Conservation (phyloP, 495 filamentous ascomycete species). For the Xylaria acuta region DNA sequence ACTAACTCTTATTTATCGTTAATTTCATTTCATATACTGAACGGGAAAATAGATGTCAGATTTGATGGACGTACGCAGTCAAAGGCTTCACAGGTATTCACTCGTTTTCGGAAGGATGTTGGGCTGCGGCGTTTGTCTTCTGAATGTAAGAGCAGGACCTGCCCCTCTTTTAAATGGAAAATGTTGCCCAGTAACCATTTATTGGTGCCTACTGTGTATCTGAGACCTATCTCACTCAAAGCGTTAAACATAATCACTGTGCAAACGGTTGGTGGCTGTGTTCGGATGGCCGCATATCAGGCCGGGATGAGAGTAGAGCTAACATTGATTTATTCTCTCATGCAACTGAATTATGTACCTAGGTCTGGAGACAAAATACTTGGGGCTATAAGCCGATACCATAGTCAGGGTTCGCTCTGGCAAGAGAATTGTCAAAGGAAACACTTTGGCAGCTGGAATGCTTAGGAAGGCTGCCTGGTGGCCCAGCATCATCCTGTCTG, state of each 20-base stretch:
- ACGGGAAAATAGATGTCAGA: not conserved
- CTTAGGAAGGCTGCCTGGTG: not conserved
- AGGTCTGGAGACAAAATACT: not conserved
- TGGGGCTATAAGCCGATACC: not conserved
- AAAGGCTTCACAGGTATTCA: not conserved
- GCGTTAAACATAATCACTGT: not conserved
- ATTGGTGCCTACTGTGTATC: not conserved
- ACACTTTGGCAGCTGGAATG: not conserved
- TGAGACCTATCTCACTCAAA: not conserved
- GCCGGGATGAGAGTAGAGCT: not conserved
- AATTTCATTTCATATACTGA: not conserved
- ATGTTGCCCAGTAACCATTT: not conserved
- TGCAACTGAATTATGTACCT: not conserved
- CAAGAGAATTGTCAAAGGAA: not conserved
- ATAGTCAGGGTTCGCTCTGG: not conserved
- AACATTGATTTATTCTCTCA: not conserved
- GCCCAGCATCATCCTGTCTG: not conserved
- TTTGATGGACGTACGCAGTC: not conserved
- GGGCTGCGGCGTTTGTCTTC: not conserved
- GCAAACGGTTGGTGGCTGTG: not conserved
- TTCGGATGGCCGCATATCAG: not conserved
- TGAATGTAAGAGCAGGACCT: not conserved
- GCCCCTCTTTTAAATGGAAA: not conserved
- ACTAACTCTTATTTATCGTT: not conserved
- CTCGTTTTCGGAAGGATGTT: not conserved